phyloP scores from a whole-genome alignment of 1,284 basidiomycete species.

The Malassezia dermatis region DNA sequence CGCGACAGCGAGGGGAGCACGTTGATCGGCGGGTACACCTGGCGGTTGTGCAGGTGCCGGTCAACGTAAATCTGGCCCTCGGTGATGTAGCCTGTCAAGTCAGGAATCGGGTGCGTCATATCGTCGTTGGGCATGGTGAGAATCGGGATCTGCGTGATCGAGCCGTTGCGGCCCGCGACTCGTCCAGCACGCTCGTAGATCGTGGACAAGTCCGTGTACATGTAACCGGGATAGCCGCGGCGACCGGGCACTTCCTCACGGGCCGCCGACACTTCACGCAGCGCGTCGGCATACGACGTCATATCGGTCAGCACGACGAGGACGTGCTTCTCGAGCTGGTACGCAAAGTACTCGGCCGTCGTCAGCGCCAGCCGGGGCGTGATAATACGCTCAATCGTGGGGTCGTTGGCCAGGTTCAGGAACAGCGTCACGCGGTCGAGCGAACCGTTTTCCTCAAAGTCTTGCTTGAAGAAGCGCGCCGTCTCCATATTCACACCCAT shows the following conservation, averaged over 20 bases:
- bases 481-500: constrained; percentile 99
- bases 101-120: constrained; percentile 99
- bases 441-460: constrained; percentile 97
- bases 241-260: constrained; percentile 99
- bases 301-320: constrained; percentile 98
- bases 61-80: constrained; percentile 98
- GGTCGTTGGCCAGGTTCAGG: constrained; percentile 94
- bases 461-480: constrained; percentile 98
- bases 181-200: constrained; percentile 99
- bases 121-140: constrained; percentile 99
- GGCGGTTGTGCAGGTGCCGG: constrained; percentile 74
- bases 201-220: constrained; percentile 61
- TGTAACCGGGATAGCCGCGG: constrained; percentile 96
- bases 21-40: constrained; percentile 99
- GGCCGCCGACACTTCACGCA: constrained; percentile 88
- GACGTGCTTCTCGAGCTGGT: constrained; percentile 99
- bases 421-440: constrained; percentile 96
- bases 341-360: constrained; percentile 98
- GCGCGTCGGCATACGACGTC: constrained; percentile 92
- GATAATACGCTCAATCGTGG: constrained; percentile 97
- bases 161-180: constrained; percentile 92
- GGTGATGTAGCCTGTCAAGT: constrained; percentile 96
- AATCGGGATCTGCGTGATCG: constrained; percentile 99
- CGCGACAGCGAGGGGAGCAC: constrained; percentile 95
- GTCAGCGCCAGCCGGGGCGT: constrained; percentile 95